These are phyloP conservation scores for Theobroma cacao DNA, from an alignment of 345 rosid genomes.

Conservation along the genomic window DNA sequence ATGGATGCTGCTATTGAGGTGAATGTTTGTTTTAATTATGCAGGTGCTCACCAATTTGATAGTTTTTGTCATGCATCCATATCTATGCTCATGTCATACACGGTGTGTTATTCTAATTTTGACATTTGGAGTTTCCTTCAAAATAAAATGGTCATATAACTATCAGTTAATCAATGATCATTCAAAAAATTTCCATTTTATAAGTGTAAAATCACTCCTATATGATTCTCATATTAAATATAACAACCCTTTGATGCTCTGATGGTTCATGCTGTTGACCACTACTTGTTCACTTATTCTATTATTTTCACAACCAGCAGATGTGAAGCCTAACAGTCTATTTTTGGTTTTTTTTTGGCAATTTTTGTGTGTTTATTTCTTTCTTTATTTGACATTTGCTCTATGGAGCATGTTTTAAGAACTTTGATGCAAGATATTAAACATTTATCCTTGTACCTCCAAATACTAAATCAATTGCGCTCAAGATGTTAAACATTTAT, in stretches of 20 bases:
- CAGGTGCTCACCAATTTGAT: conserved; percentile 8
- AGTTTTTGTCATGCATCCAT: not conserved
- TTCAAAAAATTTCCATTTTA: not conserved
- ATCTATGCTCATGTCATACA: not conserved
- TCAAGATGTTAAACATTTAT: not conserved
- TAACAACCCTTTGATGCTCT: not conserved
- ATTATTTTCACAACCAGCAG: not conserved
- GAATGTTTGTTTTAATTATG: conserved; percentile 26
- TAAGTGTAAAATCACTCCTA: not conserved
- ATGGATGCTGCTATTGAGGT: conserved; percentile 89
- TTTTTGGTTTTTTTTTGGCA: not conserved
- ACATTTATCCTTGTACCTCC: not conserved
- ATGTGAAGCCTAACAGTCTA: not conserved
- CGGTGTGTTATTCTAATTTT: not conserved
- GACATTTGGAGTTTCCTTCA: not conserved
- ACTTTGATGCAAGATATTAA: not conserved
- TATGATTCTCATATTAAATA: not conserved
- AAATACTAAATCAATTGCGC: not conserved
- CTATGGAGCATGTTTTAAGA: not conserved
- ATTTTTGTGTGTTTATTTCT: conserved; percentile 2
- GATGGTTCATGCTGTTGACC: not conserved
- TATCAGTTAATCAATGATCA: not conserved
- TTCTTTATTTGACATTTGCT: not conserved
- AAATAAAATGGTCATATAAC: not conserved
- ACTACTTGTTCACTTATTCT: not conserved